Evolutionary conservation across 805 yeast species (phyloP).

Genomic region (Candida khao-thaluensis): DNA sequence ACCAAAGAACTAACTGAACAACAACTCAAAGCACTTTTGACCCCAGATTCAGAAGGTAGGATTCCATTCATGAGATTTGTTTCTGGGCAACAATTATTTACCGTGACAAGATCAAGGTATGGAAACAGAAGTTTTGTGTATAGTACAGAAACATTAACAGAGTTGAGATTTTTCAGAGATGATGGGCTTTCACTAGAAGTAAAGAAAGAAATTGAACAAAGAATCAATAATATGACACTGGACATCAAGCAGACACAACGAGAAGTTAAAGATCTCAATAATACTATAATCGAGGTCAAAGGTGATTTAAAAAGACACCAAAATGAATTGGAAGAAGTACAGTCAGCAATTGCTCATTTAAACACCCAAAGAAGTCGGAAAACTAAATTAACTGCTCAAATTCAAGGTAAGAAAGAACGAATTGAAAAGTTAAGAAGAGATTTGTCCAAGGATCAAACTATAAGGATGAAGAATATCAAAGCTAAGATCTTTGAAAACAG

Average conservation of each 20-base stretch:
- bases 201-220: slow-evolving; percentile 18
- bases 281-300: slow-evolving; percentile 18
- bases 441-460: slow-evolving; percentile 41
- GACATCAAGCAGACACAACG: background rate
- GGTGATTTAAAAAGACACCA: slow-evolving; percentile 25
- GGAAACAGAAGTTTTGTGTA: slow-evolving; percentile 56
- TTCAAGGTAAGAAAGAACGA: slow-evolving; percentile 26
- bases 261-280: background rate
- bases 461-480: slow-evolving; percentile 36
- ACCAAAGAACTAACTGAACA: slow-evolving; percentile 40
- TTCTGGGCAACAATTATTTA: slow-evolving; percentile 54
- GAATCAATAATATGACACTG: slow-evolving; percentile 14
- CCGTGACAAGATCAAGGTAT: slow-evolving; percentile 57
- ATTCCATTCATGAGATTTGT: slow-evolving; percentile 56
- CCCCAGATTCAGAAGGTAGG: slow-evolving; percentile 37
- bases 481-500: slow-evolving; percentile 22
- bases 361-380: slow-evolving; percentile 1
- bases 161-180: slow-evolving; percentile 30
- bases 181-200: slow-evolving; percentile 28
- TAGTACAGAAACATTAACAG: slow-evolving; percentile 35
- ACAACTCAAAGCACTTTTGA: slow-evolving; percentile 37
- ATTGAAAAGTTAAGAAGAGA: slow-evolving; percentile 34
- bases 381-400: slow-evolving; percentile 22
- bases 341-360: slow-evolving; percentile 10
- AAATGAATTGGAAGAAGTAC: slow-evolving; percentile 18